Evolutionary conservation across 163 green algal genomes (phyloP), one percentile per base, ranked within the genome.

Genomic region (Volvox carteri): DNA sequence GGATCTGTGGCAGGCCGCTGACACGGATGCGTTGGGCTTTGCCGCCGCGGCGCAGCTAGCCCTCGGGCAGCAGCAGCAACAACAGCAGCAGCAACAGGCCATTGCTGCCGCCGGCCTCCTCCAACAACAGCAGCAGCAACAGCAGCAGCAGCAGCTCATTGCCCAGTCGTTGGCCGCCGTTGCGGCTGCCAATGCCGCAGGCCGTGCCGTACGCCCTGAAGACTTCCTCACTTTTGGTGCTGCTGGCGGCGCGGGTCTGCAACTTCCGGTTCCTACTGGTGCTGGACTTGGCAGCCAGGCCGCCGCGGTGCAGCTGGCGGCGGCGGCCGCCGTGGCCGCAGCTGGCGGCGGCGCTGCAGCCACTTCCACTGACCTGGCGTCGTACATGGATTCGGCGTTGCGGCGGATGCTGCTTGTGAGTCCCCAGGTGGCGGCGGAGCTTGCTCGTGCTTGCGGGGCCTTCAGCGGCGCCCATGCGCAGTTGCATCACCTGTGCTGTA

Each of bases 401-500:
- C 83, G 83, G 0, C 83, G 83, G 62, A 88, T 88, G 83, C 48
- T 88, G 83, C 68, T 88, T 37, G 83, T 88, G 12, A 80, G 62
- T 48, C 68, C 83, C 4, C 68, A 81, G 68, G 83, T 81, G 18
- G 83, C 83, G 3, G 37, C 83, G 28, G 83, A 88, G 68, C 67
- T 88, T 23, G 83, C 83, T 8, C 83, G 68, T 25, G 83, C 67
- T 4, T 88, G 83, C 68, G 83, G 68, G 33, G 67, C 83, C 37
- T 88, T 88, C 35, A 75, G 50, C 50, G 68, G 83, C 83, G 83
- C 83, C 1, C 83, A 88, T 5, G 68, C 83, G 35, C 83, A 88
- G 83, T 50, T 88, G 68, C 83, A 88, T 37, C 83, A 88, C 68
- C 48, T 88, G 68, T 83, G 68, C 68, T 81, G 83, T 18, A 70